A percentile compares a stretch with the other conserved stretches of the same genome.
Evolutionary conservation across 2,329 filamentous ascomycete genomes (phyloP).

Genomic region (Blumeriella jaapii): DNA sequence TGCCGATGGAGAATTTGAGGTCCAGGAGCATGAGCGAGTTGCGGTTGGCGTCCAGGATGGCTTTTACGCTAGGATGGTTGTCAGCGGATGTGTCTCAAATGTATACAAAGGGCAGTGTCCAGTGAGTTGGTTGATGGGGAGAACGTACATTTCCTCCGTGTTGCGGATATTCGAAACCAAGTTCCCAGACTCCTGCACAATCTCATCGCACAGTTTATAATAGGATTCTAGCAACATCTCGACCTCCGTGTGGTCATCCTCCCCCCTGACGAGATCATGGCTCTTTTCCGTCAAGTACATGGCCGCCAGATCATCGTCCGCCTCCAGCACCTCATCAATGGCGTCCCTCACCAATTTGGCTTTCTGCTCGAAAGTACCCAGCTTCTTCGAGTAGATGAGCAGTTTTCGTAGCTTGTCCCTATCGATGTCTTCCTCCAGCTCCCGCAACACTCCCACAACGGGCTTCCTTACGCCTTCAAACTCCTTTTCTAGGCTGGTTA

Average conservation of each 20-base stretch:
- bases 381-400: slow-evolving; percentile 86
- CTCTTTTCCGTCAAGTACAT: slow-evolving; percentile 95
- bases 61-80: slow-evolving; percentile 59
- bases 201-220: slow-evolving; percentile 95
- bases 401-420: slow-evolving; percentile 83
- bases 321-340: slow-evolving; percentile 89
- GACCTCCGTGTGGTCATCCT: slow-evolving; percentile 89
- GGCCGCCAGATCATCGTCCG: slow-evolving; percentile 83
- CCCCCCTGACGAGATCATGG: slow-evolving; percentile 57
- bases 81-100: slow-evolving; percentile 14
- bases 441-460: slow-evolving; percentile 75
- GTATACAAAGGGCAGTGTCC: neutral
- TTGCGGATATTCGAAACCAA: slow-evolving; percentile 91
- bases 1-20: slow-evolving; percentile 91
- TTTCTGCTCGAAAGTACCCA: slow-evolving; percentile 96
- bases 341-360: slow-evolving; percentile 87
- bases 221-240: slow-evolving; percentile 97
- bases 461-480: slow-evolving; percentile 90
- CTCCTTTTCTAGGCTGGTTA: slow-evolving; percentile 81
- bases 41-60: slow-evolving; percentile 93
- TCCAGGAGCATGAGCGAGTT: slow-evolving; percentile 97
- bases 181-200: slow-evolving; percentile 89
- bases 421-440: slow-evolving; percentile 94
- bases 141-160: slow-evolving; percentile 86
- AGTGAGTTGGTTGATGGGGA: neutral